These are phyloP conservation scores for Umbilicus rupestris DNA, from an alignment of 164 flowering plant species.

Conservation along the genomic window DNA sequence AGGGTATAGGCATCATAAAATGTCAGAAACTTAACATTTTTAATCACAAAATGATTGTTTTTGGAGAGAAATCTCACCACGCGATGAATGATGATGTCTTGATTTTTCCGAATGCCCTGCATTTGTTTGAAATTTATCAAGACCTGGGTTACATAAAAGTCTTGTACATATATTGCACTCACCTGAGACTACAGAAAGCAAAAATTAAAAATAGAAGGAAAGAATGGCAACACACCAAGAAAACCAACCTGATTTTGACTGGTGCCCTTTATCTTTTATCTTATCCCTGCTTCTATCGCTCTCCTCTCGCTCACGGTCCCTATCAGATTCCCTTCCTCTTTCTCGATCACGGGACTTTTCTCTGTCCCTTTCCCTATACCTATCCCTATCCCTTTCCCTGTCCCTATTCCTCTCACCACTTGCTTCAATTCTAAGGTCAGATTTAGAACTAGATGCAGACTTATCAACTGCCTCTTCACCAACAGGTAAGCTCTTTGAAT, in stretches of 20 bases:
- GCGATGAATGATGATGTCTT: conserved; percentile 54
- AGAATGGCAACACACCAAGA: not conserved
- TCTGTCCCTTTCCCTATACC: conserved; percentile 48
- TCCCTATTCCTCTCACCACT: conserved; percentile 45
- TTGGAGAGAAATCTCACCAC: conserved; percentile 39
- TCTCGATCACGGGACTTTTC: conserved; percentile 48
- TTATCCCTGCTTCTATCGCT: not conserved
- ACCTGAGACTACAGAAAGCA: not conserved
- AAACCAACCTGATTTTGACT: conserved; percentile 46
- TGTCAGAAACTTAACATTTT: no score
- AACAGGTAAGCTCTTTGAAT: conserved; percentile 23
- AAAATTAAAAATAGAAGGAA: not conserved
- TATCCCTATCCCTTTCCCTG: conserved; percentile 34
- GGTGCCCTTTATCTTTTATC: conserved; percentile 47
- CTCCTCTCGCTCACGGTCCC: conserved; percentile 3
- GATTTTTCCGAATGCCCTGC: conserved; percentile 66
- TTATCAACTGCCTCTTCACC: conserved; percentile 52
- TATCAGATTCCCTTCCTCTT: conserved; percentile 36
- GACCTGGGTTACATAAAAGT: not conserved
- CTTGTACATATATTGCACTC: not conserved
- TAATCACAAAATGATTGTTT: not conserved
- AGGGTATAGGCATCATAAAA: not conserved
- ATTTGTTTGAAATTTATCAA: not conserved
- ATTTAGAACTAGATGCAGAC: conserved; percentile 27
- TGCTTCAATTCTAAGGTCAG: conserved; percentile 38